Evolutionary conservation across 179 eudicot species (phyloP).

Genomic region (Kewa caespitosa): DNA sequence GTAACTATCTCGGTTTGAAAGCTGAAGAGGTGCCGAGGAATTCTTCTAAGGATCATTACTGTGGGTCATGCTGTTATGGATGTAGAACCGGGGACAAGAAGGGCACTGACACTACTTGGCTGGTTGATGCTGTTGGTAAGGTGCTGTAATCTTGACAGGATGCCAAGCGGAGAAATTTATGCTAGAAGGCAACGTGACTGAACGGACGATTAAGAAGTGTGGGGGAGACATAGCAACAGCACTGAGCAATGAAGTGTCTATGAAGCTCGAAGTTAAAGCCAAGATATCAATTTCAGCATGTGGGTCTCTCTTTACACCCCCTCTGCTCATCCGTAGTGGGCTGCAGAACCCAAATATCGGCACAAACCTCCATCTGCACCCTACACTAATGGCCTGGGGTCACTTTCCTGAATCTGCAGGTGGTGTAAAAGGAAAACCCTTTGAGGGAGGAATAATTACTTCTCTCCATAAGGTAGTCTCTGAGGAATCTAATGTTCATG

Average conservation of each 20-base stretch:
- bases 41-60: conserved; percentile 46
- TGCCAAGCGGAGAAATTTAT: conserved; percentile 52
- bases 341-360: conserved; percentile 54
- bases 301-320: conserved; percentile 57
- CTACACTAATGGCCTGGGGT: conserved; percentile 57
- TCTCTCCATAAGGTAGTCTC: conserved; percentile 49
- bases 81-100: conserved; percentile 56
- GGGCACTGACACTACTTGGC: conserved; percentile 58
- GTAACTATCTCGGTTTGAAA: conserved; percentile 52
- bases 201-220: conserved; percentile 28
- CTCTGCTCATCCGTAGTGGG: conserved; percentile 46
- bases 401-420: conserved; percentile 49
- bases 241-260: conserved; percentile 27
- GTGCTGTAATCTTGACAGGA: conserved; percentile 59
- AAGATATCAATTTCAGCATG: conserved; percentile 47
- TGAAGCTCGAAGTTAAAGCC: conserved; percentile 41
- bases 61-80: conserved; percentile 58
- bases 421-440: conserved; percentile 40
- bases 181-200: conserved; percentile 18
- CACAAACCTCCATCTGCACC: conserved; percentile 61
- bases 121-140: conserved; percentile 54
- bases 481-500: conserved; percentile 22
- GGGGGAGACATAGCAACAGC: conserved; percentile 40
- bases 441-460: conserved; percentile 63
- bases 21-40: conserved; percentile 42